Base-by-base conservation (phyloP, 371 early-diverging fungal species). In the Lichtheimia ramosa region DNA sequence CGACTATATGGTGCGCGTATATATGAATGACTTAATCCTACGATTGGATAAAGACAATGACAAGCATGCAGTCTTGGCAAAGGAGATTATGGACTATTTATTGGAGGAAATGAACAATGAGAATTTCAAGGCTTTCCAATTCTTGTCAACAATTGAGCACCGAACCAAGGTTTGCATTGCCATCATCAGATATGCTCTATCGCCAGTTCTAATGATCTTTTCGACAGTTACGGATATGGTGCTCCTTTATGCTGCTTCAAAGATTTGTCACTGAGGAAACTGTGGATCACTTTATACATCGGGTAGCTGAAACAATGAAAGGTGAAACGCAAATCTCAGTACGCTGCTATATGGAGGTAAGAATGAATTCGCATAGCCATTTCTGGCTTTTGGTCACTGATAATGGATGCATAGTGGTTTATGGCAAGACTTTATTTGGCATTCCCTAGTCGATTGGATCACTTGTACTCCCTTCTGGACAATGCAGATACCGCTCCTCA, bases 1-100 rank as follows among this genome's bases (percentile, higher is more conserved):
- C 43, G 88, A 88, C 57, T 86, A 84, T 52, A 58, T 74, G 46
- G 80, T 83, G 3, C 81, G 89, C 14, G 83, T 87, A 8, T 51
- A 70, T 51, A 78, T 79, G 69, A 83, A 80, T 56, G 78, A 75
- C 51, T 24, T 88, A 5, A 51, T 88, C 24, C 42, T 77, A n/a
- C 71, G 76, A 39, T 53, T 86, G 21, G 67, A 81, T 24, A 40
- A 56, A 8, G 58, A 66, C 6, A 67, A 68, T 13, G 42, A 64
- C 6, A 18, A 62, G 0, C 77, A 82, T 34, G 52, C 34, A 1
- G 28, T 49, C 1, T 57, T 86, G 15, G 85, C 77, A 0, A 52
- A 70, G 28, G 21, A 54, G 1, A 15, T 84, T 5, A 23, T 86
- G 20, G 62, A 65, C 6, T 51, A 61, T 0, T 55, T 86, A 20